Evolutionary conservation across 2,329 filamentous ascomycete genomes (phyloP).

Genomic region (Neobulgaria alba): DNA sequence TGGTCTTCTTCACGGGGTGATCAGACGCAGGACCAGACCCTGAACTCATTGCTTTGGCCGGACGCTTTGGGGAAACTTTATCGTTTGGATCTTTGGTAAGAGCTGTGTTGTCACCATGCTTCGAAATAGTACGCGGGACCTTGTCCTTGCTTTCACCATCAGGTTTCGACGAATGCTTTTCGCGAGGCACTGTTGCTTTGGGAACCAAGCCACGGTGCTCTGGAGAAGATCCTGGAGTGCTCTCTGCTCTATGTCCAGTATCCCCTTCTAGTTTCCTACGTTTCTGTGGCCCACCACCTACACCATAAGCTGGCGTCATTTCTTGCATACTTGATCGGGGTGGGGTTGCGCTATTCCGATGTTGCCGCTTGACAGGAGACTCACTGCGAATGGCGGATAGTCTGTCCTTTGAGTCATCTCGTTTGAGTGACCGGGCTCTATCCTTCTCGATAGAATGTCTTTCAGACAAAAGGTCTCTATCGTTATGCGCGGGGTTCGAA

Average conservation of each 20-base stretch:
- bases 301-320: constrained; percentile 42
- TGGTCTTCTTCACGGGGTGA: constrained; percentile 9
- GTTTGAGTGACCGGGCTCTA: constrained; percentile 50
- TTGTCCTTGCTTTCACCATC: constrained; percentile 13
- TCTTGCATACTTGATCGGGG: constrained; percentile 36
- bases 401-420: constrained; percentile 51
- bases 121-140: constrained; percentile 5
- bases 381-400: constrained; percentile 41
- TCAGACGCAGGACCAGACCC: too few relatives aligned
- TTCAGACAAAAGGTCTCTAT: constrained; percentile 17
- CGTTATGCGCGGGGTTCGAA: constrained; percentile 8
- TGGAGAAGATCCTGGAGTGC: constrained; percentile 20
- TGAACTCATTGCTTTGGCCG: constrained; percentile 10
- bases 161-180: constrained; percentile 11
- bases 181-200: constrained; percentile 16
- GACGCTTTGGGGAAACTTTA: constrained; percentile 9
- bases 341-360: constrained; percentile 50
- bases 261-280: constrained; percentile 44
- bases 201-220: constrained; percentile 16
- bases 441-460: constrained; percentile 30
- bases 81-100: constrained; percentile 8
- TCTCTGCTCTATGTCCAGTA: constrained; percentile 16
- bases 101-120: constrained; percentile 6
- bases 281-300: constrained; percentile 39
- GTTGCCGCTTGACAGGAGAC: constrained; percentile 43